phyloP scores from a whole-genome alignment of 225 moss, liverwort and hornwort species.

The Straminergon stramineum region DNA sequence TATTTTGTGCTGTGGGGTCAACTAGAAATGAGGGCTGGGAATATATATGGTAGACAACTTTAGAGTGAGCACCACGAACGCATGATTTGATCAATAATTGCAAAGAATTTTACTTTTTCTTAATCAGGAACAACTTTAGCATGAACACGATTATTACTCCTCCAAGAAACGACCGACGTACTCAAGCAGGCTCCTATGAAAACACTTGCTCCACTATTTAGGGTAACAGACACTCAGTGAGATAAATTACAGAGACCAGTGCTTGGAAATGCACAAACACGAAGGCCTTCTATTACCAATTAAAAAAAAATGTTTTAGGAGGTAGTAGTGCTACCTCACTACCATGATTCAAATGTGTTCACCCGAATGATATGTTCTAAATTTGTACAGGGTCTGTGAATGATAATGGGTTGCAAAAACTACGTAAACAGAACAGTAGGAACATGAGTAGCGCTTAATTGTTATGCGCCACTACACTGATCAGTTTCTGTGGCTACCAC shows the following conservation, averaged over 20 bases:
- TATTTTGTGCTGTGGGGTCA: background rate
- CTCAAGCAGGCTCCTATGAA: background rate
- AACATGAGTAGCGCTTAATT: background rate
- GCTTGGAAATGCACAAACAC: background rate
- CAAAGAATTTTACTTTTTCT: background rate
- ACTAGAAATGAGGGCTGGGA: background rate
- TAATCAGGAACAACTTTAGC: background rate
- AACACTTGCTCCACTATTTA: background rate
- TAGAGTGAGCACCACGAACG: background rate
- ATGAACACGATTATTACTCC: background rate
- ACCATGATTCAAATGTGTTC: background rate
- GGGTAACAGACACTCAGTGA: background rate
- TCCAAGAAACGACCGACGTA: background rate
- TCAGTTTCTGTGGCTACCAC: background rate
- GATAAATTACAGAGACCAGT: background rate
- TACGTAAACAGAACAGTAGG: background rate
- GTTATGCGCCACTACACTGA: background rate
- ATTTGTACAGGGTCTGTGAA: conserved; percentile 22
- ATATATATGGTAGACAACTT: background rate
- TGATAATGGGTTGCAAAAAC: conserved; percentile 6
- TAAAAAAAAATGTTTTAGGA: background rate
- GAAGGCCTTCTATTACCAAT: background rate
- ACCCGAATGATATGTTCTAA: conserved; percentile 5
- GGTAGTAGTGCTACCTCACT: background rate
- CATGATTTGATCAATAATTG: background rate